Evolutionary conservation across 805 yeast genomes (phyloP), one percentile per base, ranked within the genome.

Genomic region (Maudiozyma bulderi): DNA sequence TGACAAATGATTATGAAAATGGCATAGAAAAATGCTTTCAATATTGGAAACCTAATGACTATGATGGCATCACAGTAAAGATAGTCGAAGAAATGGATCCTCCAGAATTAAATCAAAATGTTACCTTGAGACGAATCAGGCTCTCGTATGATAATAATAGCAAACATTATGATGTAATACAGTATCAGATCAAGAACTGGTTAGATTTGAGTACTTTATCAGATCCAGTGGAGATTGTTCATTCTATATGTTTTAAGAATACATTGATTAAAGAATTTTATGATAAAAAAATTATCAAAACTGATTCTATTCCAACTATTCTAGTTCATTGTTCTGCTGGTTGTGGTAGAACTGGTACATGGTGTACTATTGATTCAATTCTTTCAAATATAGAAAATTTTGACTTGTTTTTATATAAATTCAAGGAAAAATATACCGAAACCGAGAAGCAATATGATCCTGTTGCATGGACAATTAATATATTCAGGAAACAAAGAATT

Each of bases 321-420:
- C 62, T 88, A 43, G 86, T 85, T 29, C 98, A 91, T 66, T 91
- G 99, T 61, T 87, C 96, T 6, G 98, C 98, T 1, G 99, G 99
- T 0, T 89, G 95, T 61, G 99, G 99, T 15, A 73, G 99, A 50
- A 88, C 98, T 0, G 99, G 99, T 2, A 86, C 96, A 1, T 84
- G 82, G 60, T 80, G 89, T 52, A 78, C 88, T 1, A 68, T 84
- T 26, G 95, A 86, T 59, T 73, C 82, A 0, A 71, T 74, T 26
- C 66, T 79, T 35, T 76, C 82, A 45, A 57, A 60, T 43, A 42
- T 60, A 33, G 50, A 54, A 8, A 59, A 54, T 37, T 57, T 59
- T 39, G 60, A 56, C 42, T 39, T 46, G 11, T 46, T 62, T 42
- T 54, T 52, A 45, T 45, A 52, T 10, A 54, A 55, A 13, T 54